Evolutionary conservation across 2,329 filamentous ascomycete genomes (phyloP).

Genomic region (Pestalotiopsis sp.): DNA sequence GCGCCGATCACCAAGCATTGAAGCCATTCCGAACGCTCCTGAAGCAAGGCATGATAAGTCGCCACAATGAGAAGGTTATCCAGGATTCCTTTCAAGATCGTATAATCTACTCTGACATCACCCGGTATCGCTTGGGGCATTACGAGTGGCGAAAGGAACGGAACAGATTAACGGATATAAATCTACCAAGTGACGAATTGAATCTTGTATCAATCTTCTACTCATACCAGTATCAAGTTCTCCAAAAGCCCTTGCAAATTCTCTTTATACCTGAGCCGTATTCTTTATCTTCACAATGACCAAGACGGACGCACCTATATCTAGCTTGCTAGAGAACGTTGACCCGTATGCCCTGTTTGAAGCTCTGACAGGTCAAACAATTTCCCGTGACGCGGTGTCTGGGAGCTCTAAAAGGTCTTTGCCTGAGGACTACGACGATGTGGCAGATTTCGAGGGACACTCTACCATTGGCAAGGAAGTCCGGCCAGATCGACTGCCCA

Average conservation of each 20-base stretch:
- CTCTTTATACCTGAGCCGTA: background rate
- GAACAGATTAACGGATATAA: no score
- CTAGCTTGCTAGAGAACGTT: slow-evolving; percentile 19
- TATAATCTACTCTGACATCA: no score
- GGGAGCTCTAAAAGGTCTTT: slow-evolving; percentile 22
- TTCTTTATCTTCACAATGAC: background rate
- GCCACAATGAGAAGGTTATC: no score
- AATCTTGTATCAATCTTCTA: no score
- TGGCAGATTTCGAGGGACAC: slow-evolving; percentile 29
- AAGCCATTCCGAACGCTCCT: no score
- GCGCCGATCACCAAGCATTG: no score
- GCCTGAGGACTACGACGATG: slow-evolving; percentile 36
- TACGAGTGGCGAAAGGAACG: no score
- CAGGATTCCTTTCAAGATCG: no score
- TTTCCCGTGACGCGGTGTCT: slow-evolving; percentile 27
- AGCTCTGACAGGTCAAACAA: slow-evolving; percentile 37
- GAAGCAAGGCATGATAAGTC: no score
- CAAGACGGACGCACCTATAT: background rate
- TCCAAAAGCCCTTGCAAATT: background rate
- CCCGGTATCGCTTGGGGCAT: no score
- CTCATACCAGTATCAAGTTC: no score
- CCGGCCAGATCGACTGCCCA: slow-evolving; percentile 38
- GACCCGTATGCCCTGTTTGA: slow-evolving; percentile 40
- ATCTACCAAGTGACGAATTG: no score
- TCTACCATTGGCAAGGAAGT: slow-evolving; percentile 24